Percentiles rank a stretch among this genome's conserved stretches.
phyloP scores from a whole-genome alignment of 108 stramenopile species.

The Schizochytrium sp. region DNA sequence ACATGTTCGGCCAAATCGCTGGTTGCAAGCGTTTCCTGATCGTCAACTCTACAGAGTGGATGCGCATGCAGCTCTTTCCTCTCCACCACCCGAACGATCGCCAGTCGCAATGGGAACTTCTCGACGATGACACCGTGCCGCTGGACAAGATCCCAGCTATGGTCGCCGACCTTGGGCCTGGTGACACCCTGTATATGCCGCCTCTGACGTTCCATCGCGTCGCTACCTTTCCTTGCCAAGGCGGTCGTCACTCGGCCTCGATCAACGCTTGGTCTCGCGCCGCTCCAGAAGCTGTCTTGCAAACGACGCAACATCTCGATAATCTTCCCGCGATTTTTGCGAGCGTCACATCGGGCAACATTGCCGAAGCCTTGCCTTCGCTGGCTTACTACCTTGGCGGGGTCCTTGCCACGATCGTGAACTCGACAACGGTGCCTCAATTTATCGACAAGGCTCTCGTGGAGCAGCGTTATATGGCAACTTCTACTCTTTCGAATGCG shows the following conservation, averaged over 20 bases:
- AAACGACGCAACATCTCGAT: neutral
- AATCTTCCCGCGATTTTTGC: neutral
- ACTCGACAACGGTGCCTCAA: neutral
- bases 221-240: neutral
- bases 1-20: neutral
- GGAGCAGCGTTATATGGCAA: neutral
- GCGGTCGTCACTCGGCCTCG: neutral
- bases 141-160: neutral
- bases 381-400: neutral
- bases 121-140: neutral
- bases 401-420: neutral
- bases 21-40: neutral
- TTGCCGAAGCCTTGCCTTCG: neutral
- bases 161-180: neutral
- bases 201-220: neutral
- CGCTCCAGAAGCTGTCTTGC: neutral
- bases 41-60: neutral
- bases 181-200: neutral
- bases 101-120: neutral
- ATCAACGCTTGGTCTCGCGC: neutral
- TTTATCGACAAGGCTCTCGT: neutral
- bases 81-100: neutral
- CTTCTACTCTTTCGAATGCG: neutral
- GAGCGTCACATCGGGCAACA: neutral
- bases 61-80: neutral